phyloP scores from a whole-genome alignment of 1,284 basidiomycete genomes.

The Lignosus rhinocerotis region DNA sequence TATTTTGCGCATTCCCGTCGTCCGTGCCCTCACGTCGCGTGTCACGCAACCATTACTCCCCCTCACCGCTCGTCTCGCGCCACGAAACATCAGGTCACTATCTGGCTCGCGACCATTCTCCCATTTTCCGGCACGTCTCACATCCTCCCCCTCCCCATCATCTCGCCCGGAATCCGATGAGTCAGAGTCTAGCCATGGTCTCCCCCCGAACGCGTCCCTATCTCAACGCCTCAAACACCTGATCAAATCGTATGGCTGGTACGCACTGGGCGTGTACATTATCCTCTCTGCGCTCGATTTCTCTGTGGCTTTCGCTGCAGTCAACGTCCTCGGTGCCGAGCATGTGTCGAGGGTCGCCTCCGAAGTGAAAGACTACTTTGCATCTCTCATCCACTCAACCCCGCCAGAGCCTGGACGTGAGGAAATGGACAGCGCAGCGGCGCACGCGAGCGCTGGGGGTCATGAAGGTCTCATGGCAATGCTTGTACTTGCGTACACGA shows the following conservation, averaged over 20 bases:
- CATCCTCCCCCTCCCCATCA: slow-evolving; percentile 29
- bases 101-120: slow-evolving; percentile 48
- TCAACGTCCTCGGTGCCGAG: slow-evolving; percentile 90
- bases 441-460: slow-evolving; percentile 33
- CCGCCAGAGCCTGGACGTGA: slow-evolving; percentile 67
- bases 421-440: slow-evolving; percentile 44
- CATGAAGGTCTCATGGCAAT: slow-evolving; percentile 87
- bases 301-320: slow-evolving; percentile 76
- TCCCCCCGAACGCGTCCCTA: slow-evolving; percentile 53
- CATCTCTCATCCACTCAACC: slow-evolving; percentile 46
- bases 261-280: slow-evolving; percentile 86
- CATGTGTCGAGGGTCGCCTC: slow-evolving; percentile 75
- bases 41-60: slow-evolving; percentile 42
- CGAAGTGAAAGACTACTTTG: slow-evolving; percentile 53
- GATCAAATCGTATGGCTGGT: slow-evolving; percentile 91
- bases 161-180: slow-evolving; percentile 21
- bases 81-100: slow-evolving; percentile 22
- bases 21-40: slow-evolving; percentile 36
- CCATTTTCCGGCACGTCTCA: slow-evolving; percentile 46
- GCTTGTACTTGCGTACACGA: slow-evolving; percentile 88
- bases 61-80: slow-evolving; percentile 32
- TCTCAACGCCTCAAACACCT: slow-evolving; percentile 82
- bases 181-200: slow-evolving; percentile 10
- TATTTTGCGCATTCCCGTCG: slow-evolving; percentile 34
- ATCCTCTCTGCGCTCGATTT: slow-evolving; percentile 77